Evolutionary conservation across 139 green algal species (phyloP), one percentile per base, ranked within the genome.

Genomic region (Edaphochlamys debaryana): DNA sequence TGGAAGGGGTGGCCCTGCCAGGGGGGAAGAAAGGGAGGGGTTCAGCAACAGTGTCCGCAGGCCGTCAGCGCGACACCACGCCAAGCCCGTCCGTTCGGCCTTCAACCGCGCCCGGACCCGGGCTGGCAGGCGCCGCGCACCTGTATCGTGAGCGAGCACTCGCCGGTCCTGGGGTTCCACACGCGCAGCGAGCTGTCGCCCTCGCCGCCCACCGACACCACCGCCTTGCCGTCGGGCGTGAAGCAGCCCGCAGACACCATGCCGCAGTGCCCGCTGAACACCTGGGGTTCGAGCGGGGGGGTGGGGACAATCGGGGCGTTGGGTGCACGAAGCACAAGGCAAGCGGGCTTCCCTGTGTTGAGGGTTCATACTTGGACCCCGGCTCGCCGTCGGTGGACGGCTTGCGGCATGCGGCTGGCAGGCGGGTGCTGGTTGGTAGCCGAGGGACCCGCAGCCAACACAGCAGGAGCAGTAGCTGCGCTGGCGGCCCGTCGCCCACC

Each of bases 211-310:
- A 89, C 95, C 6, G 93, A 98, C 7, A 98, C 91, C n/a, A 98
- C 85, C 17, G 58, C 3, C 73, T 95, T 95, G 67, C 95, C 95
- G 75, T 99, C 97, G 8, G 94, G 91, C 0, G 95, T 95, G 87
- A 99, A 99, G 2, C 67, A 45, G 40, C 97, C 97, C 66, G 92
- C 97, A 0, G 85, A 91, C 36, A 99, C 96, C 8, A 91, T 56
- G 3, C 93, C 95, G 67, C 85, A 87, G 87, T 99, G 96, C 0
- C 96, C 96, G 27, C 87, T 87, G 67, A 99, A 97, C 60, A 98
- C 93, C 82, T 97, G 88, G 38, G 38, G n/a, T n/a, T n/a, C n/a
- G n/a, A n/a, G n/a, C n/a, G 66, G 20, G 37, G 36, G 15, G 36
- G 66, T 23, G 36, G 36, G 66, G 36, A 3, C 3, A 50, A 30